These are phyloP conservation scores for Blastobotrys attinorum DNA, from an alignment of 805 yeast species.

Conservation along the genomic window DNA sequence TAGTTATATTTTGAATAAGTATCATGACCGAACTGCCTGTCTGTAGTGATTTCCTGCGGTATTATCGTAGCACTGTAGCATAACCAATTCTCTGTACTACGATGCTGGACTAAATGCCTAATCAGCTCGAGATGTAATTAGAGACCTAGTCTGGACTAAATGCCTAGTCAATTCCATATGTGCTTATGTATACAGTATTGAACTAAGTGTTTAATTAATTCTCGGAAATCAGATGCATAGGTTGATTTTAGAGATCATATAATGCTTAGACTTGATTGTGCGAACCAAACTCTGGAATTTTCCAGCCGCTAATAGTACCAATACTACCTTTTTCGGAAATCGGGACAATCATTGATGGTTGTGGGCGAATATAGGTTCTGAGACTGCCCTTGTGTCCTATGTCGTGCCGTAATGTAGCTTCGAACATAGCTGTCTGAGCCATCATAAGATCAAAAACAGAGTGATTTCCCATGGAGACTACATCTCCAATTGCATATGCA, in stretches of 20 bases:
- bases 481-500: constrained; percentile 17
- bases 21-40: too few relatives aligned
- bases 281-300: background rate
- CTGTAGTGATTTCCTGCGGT: too few relatives aligned
- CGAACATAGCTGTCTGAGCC: constrained; percentile 3
- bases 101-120: too few relatives aligned
- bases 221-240: too few relatives aligned
- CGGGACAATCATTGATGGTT: constrained; percentile 9
- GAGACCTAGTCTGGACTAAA: too few relatives aligned
- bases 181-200: too few relatives aligned
- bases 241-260: background rate
- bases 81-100: too few relatives aligned
- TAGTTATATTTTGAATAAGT: too few relatives aligned
- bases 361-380: background rate
- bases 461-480: constrained; percentile 7
- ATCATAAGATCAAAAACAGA: constrained; percentile 11
- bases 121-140: too few relatives aligned
- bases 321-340: constrained; percentile 13
- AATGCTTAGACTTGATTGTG: background rate
- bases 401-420: background rate
- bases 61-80: too few relatives aligned
- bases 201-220: too few relatives aligned
- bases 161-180: too few relatives aligned
- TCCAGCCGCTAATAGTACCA: constrained; percentile 15
- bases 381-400: background rate